Base-by-base conservation (phyloP, 208 protist species). In the Trypanosomatidae sp. region DNA sequence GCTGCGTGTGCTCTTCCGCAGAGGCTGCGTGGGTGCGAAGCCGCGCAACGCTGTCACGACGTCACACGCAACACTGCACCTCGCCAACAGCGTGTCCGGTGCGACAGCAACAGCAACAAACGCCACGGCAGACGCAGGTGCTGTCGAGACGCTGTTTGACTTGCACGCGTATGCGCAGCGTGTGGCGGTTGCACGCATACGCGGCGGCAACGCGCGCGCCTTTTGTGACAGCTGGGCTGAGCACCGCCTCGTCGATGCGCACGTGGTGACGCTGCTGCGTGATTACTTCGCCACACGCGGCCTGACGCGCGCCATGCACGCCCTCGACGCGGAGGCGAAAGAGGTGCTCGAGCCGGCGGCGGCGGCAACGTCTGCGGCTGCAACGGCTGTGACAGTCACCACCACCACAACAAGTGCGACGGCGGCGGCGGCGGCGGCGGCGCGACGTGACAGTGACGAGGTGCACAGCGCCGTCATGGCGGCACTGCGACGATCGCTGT, bases 211-310 rank as follows among this genome's bases (percentile, higher is more conserved):
- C 39, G 15, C 44, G 11, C 19, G 23, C 48, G 37, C 33, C 24
- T 4, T 7, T 18, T 27, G 25, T 8, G 19, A 32, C 43, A 18
- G 8, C 48, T 5, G 42, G 37, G 16, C 41, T 41, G 25, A 43
- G 21, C 10, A 44, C 43, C 16, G n/a, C 20, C 23, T 67, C 57
- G 16, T 39, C 50, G 5, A 62, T 59, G 50, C 62, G 50, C 7
- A 38, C 16, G 53, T 75, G 19, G 43, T 61, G 24, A 54, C 56
- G 8, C 48, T 69, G n/a, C 58, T 86, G 39, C 64, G 68, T 0
- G 64, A 66, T 16, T 71, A 80, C 43, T 60, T 86, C 23, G 43
- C 58, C 18, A 41, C 53, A 16, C 66, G 71, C 4, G 76, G 76
- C 18, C 65, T 80, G 67, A 50, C 56, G 1, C 28, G 41, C 19